These are phyloP conservation scores for Termitomyces sp. DNA, from an alignment of 768 basidiomycete genomes.

Conservation along the genomic window DNA sequence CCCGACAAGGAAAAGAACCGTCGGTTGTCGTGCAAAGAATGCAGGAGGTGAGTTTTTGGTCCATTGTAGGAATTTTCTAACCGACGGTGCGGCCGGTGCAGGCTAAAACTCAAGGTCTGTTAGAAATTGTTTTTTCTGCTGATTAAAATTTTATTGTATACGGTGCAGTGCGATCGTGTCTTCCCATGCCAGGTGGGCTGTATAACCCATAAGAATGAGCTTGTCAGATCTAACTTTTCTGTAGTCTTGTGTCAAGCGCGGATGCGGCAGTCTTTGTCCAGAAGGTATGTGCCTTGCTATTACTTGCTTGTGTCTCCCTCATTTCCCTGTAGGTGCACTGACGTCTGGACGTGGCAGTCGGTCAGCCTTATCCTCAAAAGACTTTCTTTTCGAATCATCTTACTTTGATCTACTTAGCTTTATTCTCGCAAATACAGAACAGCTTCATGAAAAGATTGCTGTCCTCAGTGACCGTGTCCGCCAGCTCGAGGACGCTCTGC, in stretches of 20 bases:
- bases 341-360: constrained; percentile 62
- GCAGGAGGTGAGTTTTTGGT: constrained; percentile 32
- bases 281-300: constrained; percentile 33
- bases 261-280: constrained; percentile 58
- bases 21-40: constrained; percentile 45
- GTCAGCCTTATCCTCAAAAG: constrained; percentile 25
- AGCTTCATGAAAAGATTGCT: constrained; percentile 57
- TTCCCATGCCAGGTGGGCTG: constrained; percentile 52
- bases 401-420: constrained; percentile 32
- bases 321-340: constrained; percentile 36
- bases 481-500: constrained; percentile 57
- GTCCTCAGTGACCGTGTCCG: constrained; percentile 59
- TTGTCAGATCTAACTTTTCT: constrained; percentile 13
- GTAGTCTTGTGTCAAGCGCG: constrained; percentile 59
- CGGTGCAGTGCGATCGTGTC: constrained; percentile 50
- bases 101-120: constrained; percentile 44
- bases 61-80: neutral
- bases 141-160: neutral
- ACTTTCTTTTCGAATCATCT: constrained; percentile 5
- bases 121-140: neutral
- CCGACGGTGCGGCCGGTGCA: constrained; percentile 11
- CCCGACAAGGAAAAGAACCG: constrained; percentile 39
- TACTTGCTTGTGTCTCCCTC: constrained; percentile 3
- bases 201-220: neutral
- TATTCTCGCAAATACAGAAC: constrained; percentile 63